phyloP scores from a whole-genome alignment of 2,329 filamentous ascomycete genomes.

The Furcasterigmium sp. region DNA sequence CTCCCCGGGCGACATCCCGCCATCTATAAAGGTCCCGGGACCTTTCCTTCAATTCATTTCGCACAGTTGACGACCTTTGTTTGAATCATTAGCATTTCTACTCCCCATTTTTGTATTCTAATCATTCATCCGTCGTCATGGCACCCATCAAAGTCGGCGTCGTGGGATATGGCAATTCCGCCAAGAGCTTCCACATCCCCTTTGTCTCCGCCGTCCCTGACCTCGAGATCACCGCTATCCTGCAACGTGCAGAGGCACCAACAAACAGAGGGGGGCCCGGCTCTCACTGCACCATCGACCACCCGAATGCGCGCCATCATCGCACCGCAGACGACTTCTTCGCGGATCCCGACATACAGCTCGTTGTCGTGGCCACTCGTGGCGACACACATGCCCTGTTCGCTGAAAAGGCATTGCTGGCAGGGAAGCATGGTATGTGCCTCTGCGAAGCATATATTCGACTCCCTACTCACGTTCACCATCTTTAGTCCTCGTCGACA shows the following conservation, averaged over 20 bases:
- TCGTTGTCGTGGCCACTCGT: constrained; percentile 57
- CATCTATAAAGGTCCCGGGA: too few species aligned
- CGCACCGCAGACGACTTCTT: constrained; percentile 53
- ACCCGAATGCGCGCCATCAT: constrained; percentile 48
- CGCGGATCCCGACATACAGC: constrained; percentile 49
- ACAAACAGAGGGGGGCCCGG: constrained; percentile 18
- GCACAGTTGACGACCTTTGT: too few species aligned
- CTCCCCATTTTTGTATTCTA: too few species aligned
- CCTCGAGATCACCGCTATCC: constrained; percentile 38
- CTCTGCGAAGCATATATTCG: too few species aligned
- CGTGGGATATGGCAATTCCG: constrained; percentile 43
- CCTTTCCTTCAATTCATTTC: too few species aligned
- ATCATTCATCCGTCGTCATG: too few species aligned
- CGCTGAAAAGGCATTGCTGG: constrained; percentile 48
- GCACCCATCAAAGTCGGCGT: constrained; percentile 39
- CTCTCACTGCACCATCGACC: constrained; percentile 43
- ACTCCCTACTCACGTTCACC: too few species aligned
- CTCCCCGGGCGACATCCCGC: too few species aligned
- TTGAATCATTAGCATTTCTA: too few species aligned
- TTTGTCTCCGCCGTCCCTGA: constrained; percentile 42
- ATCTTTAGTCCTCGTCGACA: constrained; percentile 56
- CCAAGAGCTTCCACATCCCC: constrained; percentile 44
- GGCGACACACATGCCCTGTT: constrained; percentile 45
- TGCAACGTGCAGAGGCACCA: constrained; percentile 38
- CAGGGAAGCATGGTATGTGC: constrained; percentile 49